phyloP scores from a whole-genome alignment of 169 alveolate genomes.

The Plasmodium billcollinsi region DNA sequence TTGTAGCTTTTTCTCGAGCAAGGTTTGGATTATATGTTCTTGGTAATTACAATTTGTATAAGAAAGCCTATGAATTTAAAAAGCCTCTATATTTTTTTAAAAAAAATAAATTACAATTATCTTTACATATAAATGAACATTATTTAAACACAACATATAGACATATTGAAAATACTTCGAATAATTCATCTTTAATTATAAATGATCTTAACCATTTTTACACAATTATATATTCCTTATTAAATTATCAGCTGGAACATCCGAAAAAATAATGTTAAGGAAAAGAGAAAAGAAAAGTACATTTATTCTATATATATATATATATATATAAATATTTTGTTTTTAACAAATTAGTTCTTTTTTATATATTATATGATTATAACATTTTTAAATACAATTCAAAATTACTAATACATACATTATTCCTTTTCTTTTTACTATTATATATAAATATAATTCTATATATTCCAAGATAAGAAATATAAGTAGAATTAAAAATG shows the following conservation, averaged over 20 bases:
- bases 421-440: no score
- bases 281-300: not conserved
- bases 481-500: no score
- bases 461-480: no score
- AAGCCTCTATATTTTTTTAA: constrained; percentile 60
- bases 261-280: not conserved
- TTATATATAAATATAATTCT: no score
- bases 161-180: not conserved
- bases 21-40: constrained; percentile 92
- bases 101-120: constrained; percentile 48
- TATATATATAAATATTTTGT: not conserved
- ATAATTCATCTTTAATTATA: constrained; percentile 20
- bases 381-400: no score
- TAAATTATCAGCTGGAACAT: constrained; percentile 32
- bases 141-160: constrained; percentile 32
- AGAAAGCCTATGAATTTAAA: constrained; percentile 76
- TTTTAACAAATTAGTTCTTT: no score
- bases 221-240: constrained; percentile 47
- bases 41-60: constrained; percentile 82
- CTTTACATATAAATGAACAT: constrained; percentile 59
- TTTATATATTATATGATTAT: no score
- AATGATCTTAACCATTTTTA: constrained; percentile 65
- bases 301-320: constrained; percentile 13
- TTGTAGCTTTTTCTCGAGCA: constrained; percentile 96
- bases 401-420: no score